phyloP scores from a whole-genome alignment of 1,284 basidiomycete genomes.

The Cutaneotrichosporon dermatis region DNA sequence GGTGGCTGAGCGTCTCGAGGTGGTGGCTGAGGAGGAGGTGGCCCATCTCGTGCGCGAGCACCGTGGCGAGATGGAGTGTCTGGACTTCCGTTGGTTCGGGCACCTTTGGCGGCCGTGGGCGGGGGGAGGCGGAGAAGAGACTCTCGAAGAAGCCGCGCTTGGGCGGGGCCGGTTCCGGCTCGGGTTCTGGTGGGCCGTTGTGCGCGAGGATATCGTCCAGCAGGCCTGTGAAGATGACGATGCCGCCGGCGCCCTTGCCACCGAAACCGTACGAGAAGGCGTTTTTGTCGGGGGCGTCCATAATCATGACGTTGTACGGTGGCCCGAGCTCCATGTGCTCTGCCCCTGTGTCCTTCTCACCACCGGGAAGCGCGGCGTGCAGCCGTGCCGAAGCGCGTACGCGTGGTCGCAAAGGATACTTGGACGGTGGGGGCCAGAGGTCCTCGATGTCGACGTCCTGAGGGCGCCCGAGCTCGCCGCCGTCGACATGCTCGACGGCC shows the following conservation, averaged over 20 bases:
- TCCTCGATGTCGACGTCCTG: background rate
- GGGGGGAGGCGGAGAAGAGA: slow-evolving; percentile 36
- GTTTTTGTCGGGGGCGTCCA: slow-evolving; percentile 73
- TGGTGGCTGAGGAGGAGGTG: slow-evolving; percentile 84
- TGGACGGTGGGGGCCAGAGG: slow-evolving; percentile 35
- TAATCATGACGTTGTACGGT: slow-evolving; percentile 77
- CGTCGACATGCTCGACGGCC: slow-evolving; percentile 6
- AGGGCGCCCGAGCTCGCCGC: background rate
- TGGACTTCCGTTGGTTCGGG: slow-evolving; percentile 67
- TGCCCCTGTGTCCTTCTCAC: slow-evolving; percentile 25
- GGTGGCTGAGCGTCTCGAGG: slow-evolving; percentile 77
- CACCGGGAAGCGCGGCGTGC: slow-evolving; percentile 41
- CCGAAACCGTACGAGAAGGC: slow-evolving; percentile 91
- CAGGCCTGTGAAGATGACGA: slow-evolving; percentile 85
- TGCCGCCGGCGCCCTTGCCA: slow-evolving; percentile 76
- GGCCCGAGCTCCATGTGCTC: slow-evolving; percentile 59
- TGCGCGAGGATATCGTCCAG: slow-evolving; percentile 69
- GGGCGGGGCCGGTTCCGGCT: background rate
- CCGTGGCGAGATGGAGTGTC: slow-evolving; percentile 73
- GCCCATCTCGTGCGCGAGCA: slow-evolving; percentile 81
- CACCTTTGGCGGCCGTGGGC: slow-evolving; percentile 5
- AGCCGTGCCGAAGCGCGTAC: slow-evolving; percentile 41
- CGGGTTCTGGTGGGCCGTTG: slow-evolving; percentile 20
- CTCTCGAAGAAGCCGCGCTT: slow-evolving; percentile 13
- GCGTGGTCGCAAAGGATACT: slow-evolving; percentile 45